phyloP scores from a whole-genome alignment of 371 early-diverging fungal genomes.

The Mortierella sp. region DNA sequence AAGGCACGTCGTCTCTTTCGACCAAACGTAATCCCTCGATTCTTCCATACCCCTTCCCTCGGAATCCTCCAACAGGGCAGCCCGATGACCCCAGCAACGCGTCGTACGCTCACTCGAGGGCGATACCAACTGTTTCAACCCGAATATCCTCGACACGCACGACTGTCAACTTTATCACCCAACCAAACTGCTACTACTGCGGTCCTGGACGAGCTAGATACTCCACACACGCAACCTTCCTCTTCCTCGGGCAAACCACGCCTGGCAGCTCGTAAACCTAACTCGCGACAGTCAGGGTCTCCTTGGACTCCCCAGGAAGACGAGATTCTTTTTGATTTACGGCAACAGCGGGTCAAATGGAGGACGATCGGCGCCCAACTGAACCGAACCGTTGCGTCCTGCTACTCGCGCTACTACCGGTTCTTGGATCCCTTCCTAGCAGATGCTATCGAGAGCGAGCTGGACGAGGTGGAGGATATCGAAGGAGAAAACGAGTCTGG shows the following conservation, averaged over 20 bases:
- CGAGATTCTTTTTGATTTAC: slow-evolving; percentile 22
- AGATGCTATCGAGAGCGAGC: slow-evolving; percentile 38
- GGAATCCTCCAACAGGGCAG: background rate
- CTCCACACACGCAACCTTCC: background rate
- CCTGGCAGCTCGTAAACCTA: background rate
- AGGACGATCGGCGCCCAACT: slow-evolving; percentile 14
- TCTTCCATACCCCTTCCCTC: background rate
- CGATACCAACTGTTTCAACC: background rate
- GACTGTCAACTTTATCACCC: background rate
- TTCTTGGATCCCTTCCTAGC: slow-evolving; percentile 43
- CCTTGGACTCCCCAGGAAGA: slow-evolving; percentile 36
- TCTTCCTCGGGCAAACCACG: background rate
- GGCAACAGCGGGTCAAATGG: slow-evolving; percentile 35
- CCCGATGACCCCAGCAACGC: background rate
- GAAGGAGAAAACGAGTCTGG: slow-evolving; percentile 1
- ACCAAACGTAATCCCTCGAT: background rate
- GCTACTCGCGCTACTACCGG: slow-evolving; percentile 46
- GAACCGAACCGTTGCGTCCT: slow-evolving; percentile 19
- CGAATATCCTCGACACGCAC: background rate
- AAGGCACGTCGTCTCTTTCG: background rate
- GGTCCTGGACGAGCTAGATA: background rate
- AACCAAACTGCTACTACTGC: background rate
- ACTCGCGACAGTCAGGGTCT: background rate
- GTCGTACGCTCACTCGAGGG: background rate
- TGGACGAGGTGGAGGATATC: slow-evolving; percentile 14